These are phyloP conservation scores for Coniochaeta ligniaria DNA, from an alignment of 2,329 filamentous ascomycete species.

Conservation along the genomic window DNA sequence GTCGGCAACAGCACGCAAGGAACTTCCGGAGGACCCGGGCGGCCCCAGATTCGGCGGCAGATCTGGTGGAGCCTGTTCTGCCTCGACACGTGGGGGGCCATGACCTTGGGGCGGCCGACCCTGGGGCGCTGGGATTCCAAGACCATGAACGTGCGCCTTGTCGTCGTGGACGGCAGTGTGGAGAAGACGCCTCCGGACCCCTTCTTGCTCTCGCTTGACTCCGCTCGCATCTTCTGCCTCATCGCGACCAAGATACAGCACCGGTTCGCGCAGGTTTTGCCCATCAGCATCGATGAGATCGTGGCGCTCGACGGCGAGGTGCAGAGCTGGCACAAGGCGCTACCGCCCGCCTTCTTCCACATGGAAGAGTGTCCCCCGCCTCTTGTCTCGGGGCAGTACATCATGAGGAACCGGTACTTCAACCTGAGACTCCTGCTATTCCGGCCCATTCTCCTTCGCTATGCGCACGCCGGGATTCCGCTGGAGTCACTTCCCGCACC, in stretches of 20 bases:
- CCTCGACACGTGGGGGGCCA: constrained; percentile 33
- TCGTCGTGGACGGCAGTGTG: not conserved
- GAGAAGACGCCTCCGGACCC: not conserved
- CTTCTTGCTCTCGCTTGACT: not conserved
- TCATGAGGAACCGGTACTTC: not conserved
- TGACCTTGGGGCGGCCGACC: constrained; percentile 29
- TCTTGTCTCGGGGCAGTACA: not conserved
- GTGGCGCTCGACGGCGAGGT: not conserved
- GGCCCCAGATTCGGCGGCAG: constrained; percentile 24
- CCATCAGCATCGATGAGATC: not conserved
- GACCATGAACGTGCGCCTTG: not conserved
- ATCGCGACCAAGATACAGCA: not conserved
- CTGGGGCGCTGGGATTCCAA: not conserved
- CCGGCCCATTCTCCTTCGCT: not conserved
- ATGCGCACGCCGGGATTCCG: not conserved
- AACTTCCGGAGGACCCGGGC: not conserved
- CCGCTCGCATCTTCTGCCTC: not conserved
- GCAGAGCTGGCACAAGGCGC: not conserved
- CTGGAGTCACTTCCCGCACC: not conserved
- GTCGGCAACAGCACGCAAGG: not conserved
- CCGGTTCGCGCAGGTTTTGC: not conserved
- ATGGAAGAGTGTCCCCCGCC: not conserved
- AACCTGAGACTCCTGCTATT: not conserved
- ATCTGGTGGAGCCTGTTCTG: constrained; percentile 38
- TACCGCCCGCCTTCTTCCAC: not conserved